phyloP scores from a whole-genome alignment of 768 basidiomycete genomes.

The Suillus brevipes region DNA sequence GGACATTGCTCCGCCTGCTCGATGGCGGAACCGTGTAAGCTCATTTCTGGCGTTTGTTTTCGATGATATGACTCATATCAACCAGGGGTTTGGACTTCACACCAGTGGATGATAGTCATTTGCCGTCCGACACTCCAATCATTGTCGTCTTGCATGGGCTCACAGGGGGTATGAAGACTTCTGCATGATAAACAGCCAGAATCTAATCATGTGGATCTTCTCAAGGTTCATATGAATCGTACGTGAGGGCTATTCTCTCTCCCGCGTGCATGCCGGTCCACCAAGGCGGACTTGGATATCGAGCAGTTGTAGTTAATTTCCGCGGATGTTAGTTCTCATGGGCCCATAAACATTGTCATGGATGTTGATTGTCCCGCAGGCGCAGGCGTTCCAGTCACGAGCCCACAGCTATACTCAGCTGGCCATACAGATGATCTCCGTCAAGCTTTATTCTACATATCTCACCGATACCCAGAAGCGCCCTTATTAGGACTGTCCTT shows the following conservation, averaged over 20 bases:
- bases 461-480: slow-evolving; percentile 70
- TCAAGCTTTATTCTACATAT: slow-evolving; percentile 75
- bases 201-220: slow-evolving; percentile 12
- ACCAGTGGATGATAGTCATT: slow-evolving; percentile 24
- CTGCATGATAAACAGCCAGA: slow-evolving; percentile 3
- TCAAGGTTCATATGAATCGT: slow-evolving; percentile 84
- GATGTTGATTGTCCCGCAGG: slow-evolving; percentile 44
- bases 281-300: slow-evolving; percentile 86
- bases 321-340: slow-evolving; percentile 71
- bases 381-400: slow-evolving; percentile 83
- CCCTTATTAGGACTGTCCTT: slow-evolving; percentile 88
- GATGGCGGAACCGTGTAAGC: slow-evolving; percentile 37
- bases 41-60: slow-evolving; percentile 4
- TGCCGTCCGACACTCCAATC: slow-evolving; percentile 28
- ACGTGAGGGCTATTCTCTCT: slow-evolving; percentile 80
- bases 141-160: slow-evolving; percentile 35
- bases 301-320: slow-evolving; percentile 90
- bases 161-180: slow-evolving; percentile 28
- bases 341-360: slow-evolving; percentile 11
- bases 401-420: slow-evolving; percentile 82
- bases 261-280: slow-evolving; percentile 68
- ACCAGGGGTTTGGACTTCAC: slow-evolving; percentile 36
- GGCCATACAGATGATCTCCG: slow-evolving; percentile 90
- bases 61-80: background rate
- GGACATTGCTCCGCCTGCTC: slow-evolving; percentile 29